Base-by-base conservation (phyloP, 1,284 basidiomycete species). In the Apiotrichum siamense region DNA sequence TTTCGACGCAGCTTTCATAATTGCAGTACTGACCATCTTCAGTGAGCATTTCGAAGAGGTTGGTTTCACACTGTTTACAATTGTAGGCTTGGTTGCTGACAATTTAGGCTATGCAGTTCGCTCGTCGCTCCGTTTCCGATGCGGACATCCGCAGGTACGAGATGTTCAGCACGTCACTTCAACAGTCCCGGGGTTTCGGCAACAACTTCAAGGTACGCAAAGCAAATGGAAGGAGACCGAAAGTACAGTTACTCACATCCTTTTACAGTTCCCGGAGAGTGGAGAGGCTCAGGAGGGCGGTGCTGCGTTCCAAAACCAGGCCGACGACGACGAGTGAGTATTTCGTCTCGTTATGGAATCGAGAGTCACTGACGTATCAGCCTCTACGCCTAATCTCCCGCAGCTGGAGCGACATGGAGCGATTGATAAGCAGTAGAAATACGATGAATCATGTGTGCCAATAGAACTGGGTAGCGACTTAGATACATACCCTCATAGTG, bases 41-140 rank as follows among this genome's bases (percentile, higher is more conserved):
- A 83, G 82, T 65, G 88, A 85, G 1, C 91, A 96, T 79, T 98
- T 98, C 64, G 94, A 98, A 77, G 94, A 97, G 63, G 67, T 31
- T 31, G 10, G 29, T 31, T 9, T 31, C 29, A 31, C 29, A 31
- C 15, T 31, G 29, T 15, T 31, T 11, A 31, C 29, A 31, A 15
- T n/a, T n/a, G n/a, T n/a, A n/a, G n/a, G n/a, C n/a, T n/a, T n/a
- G n/a, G n/a, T n/a, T n/a, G n/a, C n/a, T n/a, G n/a, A n/a, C 10
- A 31, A 31, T 15, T 11, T 15, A 31, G 29, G 29, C 68, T 7
- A 73, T 74, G 66, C 55, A 64, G 49, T 74, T 66, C 52, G 88
- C 89, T 58, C 85, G 88, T 73, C 85, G 89, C 53, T 92, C 90
- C 7, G 90, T 94, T 47, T 91, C 88, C 13, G 90, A 93, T 69